These are phyloP conservation scores for Magnaporthiopsis poae DNA, from an alignment of 2,329 filamentous ascomycete species.

Conservation along the genomic window DNA sequence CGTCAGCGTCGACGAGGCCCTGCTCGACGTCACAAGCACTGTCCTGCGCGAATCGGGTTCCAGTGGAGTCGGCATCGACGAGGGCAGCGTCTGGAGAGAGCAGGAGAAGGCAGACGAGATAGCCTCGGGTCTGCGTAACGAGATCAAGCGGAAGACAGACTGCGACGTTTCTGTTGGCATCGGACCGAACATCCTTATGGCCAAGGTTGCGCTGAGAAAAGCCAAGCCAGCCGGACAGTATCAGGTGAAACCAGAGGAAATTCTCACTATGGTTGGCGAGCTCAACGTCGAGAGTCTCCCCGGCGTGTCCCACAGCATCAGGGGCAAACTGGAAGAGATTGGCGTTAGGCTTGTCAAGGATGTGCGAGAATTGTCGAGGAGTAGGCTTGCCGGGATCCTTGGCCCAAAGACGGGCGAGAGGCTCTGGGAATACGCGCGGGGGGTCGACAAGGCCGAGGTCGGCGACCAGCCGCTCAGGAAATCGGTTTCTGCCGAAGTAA, in stretches of 20 bases:
- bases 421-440: slow-evolving; percentile 79
- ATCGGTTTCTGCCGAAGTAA: slow-evolving; percentile 93
- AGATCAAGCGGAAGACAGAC: slow-evolving; percentile 63
- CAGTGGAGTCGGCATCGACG: slow-evolving; percentile 52
- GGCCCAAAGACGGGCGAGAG: slow-evolving; percentile 90
- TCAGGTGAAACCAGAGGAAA: slow-evolving; percentile 72
- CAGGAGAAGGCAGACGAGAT: slow-evolving; percentile 69
- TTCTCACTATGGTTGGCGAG: slow-evolving; percentile 65
- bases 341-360: slow-evolving; percentile 76
- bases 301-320: slow-evolving; percentile 84
- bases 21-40: slow-evolving; percentile 69
- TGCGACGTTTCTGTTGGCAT: slow-evolving; percentile 91
- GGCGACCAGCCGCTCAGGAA: slow-evolving; percentile 79
- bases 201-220: slow-evolving; percentile 80
- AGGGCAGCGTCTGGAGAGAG: slow-evolving; percentile 65
- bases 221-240: slow-evolving; percentile 92
- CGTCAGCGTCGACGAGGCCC: slow-evolving; percentile 90
- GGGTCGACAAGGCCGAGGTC: slow-evolving; percentile 77
- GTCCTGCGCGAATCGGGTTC: slow-evolving; percentile 58
- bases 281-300: slow-evolving; percentile 74
- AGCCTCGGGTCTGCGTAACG: slow-evolving; percentile 54
- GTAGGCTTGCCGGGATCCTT: slow-evolving; percentile 60
- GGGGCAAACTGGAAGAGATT: slow-evolving; percentile 77
- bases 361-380: slow-evolving; percentile 65
- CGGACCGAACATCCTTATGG: slow-evolving; percentile 78